Percentiles rank a stretch among this genome's conserved stretches.
These are phyloP conservation scores for Vaccinium vitisidaea DNA, from an alignment of 148 eudicot species.

Conservation along the genomic window DNA sequence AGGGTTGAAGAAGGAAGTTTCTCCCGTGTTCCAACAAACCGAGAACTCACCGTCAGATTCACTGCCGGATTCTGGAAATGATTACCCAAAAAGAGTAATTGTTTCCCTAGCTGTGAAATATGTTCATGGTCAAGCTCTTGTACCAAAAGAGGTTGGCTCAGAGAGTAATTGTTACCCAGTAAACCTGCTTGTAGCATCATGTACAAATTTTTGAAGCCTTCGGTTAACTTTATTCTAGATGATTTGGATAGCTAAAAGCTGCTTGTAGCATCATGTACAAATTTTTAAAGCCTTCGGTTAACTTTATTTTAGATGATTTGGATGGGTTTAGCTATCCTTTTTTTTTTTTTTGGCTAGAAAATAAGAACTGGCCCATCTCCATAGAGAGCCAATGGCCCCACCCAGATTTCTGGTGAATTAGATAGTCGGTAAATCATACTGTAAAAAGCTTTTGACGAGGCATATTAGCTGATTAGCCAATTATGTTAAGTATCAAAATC, in stretches of 20 bases:
- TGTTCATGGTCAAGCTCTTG: constrained; percentile 11
- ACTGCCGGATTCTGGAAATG: constrained; percentile 50
- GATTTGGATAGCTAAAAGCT: neutral
- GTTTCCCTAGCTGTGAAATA: neutral
- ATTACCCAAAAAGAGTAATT: constrained; percentile 59
- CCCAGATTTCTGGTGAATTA: no score
- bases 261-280: neutral
- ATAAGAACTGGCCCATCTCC: no score
- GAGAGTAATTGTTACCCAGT: neutral
- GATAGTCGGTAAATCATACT: no score
- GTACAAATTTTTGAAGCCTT: neutral
- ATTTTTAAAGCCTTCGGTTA: neutral
- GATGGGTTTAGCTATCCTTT: no score
- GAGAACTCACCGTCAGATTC: constrained; percentile 42
- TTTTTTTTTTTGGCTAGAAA: no score
- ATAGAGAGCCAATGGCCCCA: no score
- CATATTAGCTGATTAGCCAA: no score
- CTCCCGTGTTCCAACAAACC: constrained; percentile 39
- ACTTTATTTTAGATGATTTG: no score
- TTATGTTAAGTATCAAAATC: no score
- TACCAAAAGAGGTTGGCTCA: neutral
- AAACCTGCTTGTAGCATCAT: neutral
- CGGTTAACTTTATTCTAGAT: neutral
- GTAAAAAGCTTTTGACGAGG: no score
- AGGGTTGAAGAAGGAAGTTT: constrained; percentile 30